Base-by-base conservation (phyloP, 768 basidiomycete genomes). In the Lactarius trivialis region DNA sequence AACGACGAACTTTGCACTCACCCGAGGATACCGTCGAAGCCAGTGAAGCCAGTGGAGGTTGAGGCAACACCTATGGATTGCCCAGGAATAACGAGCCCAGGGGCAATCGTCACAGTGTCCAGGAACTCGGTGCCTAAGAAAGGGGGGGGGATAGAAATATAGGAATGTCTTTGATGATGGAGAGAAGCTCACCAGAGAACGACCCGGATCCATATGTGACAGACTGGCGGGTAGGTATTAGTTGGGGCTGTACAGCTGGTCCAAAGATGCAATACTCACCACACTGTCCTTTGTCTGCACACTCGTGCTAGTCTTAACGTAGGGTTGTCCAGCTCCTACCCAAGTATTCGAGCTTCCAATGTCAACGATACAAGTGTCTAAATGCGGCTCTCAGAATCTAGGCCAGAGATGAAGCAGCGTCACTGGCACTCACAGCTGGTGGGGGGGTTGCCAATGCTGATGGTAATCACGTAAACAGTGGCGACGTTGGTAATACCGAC, bases 341-440 rank as follows among this genome's bases (percentile, higher is more conserved):
- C 86, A 88, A 26, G 85, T 87, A 74, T 86, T 88, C 19, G 86
- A 85, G 71, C 84, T 85, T 37, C 83, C 84, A 3, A 85, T 85
- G 68, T 86, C 85, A 57, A 87, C 73, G 57, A 87, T 68, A 52
- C 88, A 77, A 4, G 69, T 55, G 69, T 82, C 85, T 86, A 64
- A 48, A 50, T 19, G 24, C 8, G 26, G 30, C 7, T 36, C 39
- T 33, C 55, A 56, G 9, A 39, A 41, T 54, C 58, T 37, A 65
- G 26, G 45, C 33, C 9, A 11, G 6, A 24, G 55, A 36, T 39
- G 19, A 26, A 33, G 14, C 19, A 51, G 17, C 49, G 32, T 57
- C 26, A 63, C n/a, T n/a, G n/a, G n/a, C n/a, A n/a, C 78, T 67
- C 65, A 82, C 83, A 85, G 26, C 67, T 72, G 5, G 82, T 85